These are phyloP conservation scores for Hypoxylon perforatum DNA, from an alignment of 495 filamentous ascomycete species.

Conservation along the genomic window DNA sequence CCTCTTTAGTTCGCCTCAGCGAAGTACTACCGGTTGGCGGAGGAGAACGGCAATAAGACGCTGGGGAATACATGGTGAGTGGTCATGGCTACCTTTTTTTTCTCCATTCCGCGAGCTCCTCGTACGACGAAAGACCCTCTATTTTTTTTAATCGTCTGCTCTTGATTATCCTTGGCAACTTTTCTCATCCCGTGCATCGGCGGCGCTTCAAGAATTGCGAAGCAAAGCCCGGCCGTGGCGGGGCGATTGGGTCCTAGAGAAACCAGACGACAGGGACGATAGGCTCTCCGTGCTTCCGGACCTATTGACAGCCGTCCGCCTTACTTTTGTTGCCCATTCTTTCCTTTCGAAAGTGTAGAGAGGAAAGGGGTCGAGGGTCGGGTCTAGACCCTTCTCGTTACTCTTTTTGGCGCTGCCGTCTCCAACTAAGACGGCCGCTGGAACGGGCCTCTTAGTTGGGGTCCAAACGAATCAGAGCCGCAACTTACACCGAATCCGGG, in stretches of 20 bases:
- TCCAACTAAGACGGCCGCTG: constrained; percentile 36
- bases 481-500: constrained; percentile 42
- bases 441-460: constrained; percentile 36
- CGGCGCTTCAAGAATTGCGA: constrained; percentile 35
- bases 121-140: constrained; percentile 28
- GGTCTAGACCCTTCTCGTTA: constrained; percentile 39
- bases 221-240: constrained; percentile 28
- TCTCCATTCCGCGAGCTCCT: constrained; percentile 32
- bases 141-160: constrained; percentile 6
- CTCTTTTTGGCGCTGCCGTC: constrained; percentile 15
- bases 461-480: constrained; percentile 41
- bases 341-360: not conserved
- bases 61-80: constrained; percentile 96
- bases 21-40: constrained; percentile 92
- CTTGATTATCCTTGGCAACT: constrained; percentile 14
- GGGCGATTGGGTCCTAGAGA: constrained; percentile 12
- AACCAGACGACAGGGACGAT: constrained; percentile 23
- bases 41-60: constrained; percentile 86
- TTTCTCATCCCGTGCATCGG: constrained; percentile 33
- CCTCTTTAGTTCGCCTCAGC: constrained; percentile 80
- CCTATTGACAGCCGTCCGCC: constrained; percentile 28
- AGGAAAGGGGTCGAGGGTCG: constrained; percentile 18
- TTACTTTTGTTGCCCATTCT: constrained; percentile 23
- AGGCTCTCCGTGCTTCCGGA: constrained; percentile 37
- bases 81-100: constrained; percentile 17